Base-by-base conservation (phyloP, 257 asterid species). In the Capsicum rhomboideum region DNA sequence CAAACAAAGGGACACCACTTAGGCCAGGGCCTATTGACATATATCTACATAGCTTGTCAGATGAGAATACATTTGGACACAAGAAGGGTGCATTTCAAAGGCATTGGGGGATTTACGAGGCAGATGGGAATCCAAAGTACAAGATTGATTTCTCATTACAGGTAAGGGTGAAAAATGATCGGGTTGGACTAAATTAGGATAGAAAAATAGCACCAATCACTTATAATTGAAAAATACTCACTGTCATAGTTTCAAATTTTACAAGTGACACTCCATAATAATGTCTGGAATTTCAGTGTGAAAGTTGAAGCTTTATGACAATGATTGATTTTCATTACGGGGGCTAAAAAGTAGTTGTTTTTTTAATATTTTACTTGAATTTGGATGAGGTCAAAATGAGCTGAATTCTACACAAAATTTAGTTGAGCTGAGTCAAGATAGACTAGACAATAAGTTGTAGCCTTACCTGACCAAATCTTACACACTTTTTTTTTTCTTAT, bases 31-130 rank as follows among this genome's bases (percentile, higher is more conserved):
- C 86, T 1, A 82, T 90, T 6, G 93, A 93, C 2, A 83, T 80
- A 4, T 90, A 53, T 55, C 83, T 93, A 4, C 87, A 89, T 16
- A 81, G 87, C 23, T 42, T 92, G 5, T 79, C 87, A 6, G 97
- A 93, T 10, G 94, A 92, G 63, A 90, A 89, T 42, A 69, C 44
- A 12, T 59, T 78, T 4, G 28, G 87, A 34, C 26, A 79, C 79
- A 0, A 1, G 1, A 3, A 1, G 18, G 89, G 90, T 2, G 4
- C 82, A 1, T 89, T 87, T 56, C 90, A 87, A 54, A 87, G 93
- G 0, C 95, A 92, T 77, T 92, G 94, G 93, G 97, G 94, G 4
- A 83, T 93, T 31, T 93, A 90, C 83, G 68, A 68, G 26, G 74
- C 86, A 21, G 88, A 88, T 53, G 95, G 94, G 10, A 82, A 87